Evolutionary conservation across 441 rosid species (phyloP).

Genomic region (Isatis lusitanica): DNA sequence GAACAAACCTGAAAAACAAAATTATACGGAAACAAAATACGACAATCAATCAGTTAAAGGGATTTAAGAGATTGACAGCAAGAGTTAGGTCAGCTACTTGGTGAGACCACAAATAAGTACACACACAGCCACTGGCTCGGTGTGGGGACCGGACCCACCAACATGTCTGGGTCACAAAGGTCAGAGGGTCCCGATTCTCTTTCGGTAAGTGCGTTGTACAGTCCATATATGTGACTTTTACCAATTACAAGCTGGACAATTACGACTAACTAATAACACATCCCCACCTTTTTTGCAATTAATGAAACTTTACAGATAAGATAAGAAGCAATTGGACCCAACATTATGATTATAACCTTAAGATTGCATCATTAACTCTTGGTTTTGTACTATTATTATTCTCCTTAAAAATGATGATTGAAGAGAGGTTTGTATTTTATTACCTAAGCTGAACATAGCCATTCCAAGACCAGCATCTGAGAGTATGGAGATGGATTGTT

Average conservation of each 20-base stretch:
- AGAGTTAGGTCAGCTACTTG: conserved; percentile 47
- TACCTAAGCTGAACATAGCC: conserved; percentile 86
- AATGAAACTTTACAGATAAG: conserved; percentile 28
- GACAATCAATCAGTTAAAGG: neutral
- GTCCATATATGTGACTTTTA: conserved; percentile 31
- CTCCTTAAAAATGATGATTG: conserved; percentile 6
- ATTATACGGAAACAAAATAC: neutral
- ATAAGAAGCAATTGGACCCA: conserved; percentile 6
- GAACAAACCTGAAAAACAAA: conserved; percentile 46
- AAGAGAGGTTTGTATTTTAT: conserved; percentile 10
- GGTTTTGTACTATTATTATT: neutral
- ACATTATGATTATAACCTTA: neutral
- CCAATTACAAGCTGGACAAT: conserved; percentile 34
- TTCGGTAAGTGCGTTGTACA: conserved; percentile 27
- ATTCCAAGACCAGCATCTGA: conserved; percentile 81
- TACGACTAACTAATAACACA: conserved; percentile 10
- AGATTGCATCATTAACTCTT: neutral
- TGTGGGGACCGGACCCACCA: conserved; percentile 51
- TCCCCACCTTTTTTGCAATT: conserved; percentile 30
- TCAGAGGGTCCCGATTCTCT: conserved; percentile 37
- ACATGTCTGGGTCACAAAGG: conserved; percentile 40
- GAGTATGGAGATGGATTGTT: conserved; percentile 60
- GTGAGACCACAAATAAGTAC: conserved; percentile 31
- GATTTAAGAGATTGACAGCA: conserved; percentile 2
- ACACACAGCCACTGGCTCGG: conserved; percentile 12